Base-by-base conservation (phyloP, 257 asterid species). In the Echium plantagineum region DNA sequence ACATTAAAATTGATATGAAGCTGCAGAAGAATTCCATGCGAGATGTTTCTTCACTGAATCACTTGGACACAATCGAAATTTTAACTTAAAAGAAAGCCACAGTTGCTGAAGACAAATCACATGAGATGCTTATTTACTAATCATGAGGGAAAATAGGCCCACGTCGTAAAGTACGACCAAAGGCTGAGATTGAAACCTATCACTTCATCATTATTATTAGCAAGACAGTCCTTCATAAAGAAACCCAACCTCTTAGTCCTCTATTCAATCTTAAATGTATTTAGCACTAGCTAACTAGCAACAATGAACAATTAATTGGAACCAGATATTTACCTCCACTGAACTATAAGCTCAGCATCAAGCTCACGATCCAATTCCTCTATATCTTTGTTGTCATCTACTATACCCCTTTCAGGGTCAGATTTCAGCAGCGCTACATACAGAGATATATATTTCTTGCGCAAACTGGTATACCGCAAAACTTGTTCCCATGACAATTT, bases 401-500 rank as follows among this genome's bases (percentile, higher is more conserved):
- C 76, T 58, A 78, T 75, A 24, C 68, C 70, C 19, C 84, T 89
- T 46, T 81, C 95, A 70, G 79, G 84, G 77, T 91, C 94, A 18
- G 94, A 78, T 61, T 75, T 91, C 65, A 91, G 89, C 72, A 86
- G 63, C 62, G 85, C 75, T 54, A 96, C 98, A 77, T 91, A 88
- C 38, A 81, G 75, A 61, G 94, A 77, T 60, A 91, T 84, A 78
- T 91, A 91, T 61, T 81, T 82, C 83, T 88, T 91, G 48, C 94
- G 95, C 66, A 88, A 75, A 49, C 80, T 75, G 62, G 95, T 79
- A 69, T 88, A 78, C 46, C 79, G 77, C 70, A 91, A 67, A 75
- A 91, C 94, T 72, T 88, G 98, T 75, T 88, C 95, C 98, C 98
- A 91, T 20, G 95, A 83, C 79, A 85, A 31, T 67, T 75, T 91